Evolutionary conservation across 2,329 filamentous ascomycete species (phyloP).

Genomic region (Xylaria sp.): DNA sequence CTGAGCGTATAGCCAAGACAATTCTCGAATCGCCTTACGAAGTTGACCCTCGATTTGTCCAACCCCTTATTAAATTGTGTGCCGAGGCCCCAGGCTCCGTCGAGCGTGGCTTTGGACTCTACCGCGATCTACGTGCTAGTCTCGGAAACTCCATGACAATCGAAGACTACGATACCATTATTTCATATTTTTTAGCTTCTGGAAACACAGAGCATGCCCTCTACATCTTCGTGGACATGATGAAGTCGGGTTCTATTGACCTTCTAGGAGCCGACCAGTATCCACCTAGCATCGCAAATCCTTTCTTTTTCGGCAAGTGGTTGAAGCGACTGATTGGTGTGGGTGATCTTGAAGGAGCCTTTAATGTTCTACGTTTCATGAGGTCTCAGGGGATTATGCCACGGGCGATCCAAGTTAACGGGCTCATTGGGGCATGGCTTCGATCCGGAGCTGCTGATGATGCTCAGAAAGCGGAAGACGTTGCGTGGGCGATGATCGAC

Average conservation of each 20-base stretch:
- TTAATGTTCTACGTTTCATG: conserved; percentile 80
- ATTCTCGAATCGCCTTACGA: conserved; percentile 60
- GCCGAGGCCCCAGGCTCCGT: conserved; percentile 62
- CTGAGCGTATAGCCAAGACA: conserved; percentile 65
- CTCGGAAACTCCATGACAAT: conserved; percentile 72
- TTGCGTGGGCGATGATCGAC: conserved; percentile 82
- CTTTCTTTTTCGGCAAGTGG: conserved; percentile 90
- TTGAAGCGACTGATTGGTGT: conserved; percentile 83
- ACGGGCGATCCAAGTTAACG: conserved; percentile 81
- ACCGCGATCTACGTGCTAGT: conserved; percentile 70
- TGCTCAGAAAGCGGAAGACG: conserved; percentile 70
- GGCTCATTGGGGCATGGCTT: conserved; percentile 82
- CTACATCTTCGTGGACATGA: conserved; percentile 89
- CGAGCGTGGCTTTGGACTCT: conserved; percentile 73
- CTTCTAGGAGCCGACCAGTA: conserved; percentile 56
- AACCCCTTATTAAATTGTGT: conserved; percentile 77
- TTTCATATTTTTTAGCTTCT: conserved; percentile 75
- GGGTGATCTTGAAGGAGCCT: conserved; percentile 75
- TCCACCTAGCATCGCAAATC: conserved; percentile 69
- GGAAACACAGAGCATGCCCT: conserved; percentile 75
- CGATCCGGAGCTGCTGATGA: conserved; percentile 67
- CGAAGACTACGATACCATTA: conserved; percentile 80
- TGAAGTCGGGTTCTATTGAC: conserved; percentile 70
- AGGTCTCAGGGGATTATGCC: conserved; percentile 73
- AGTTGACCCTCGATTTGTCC: conserved; percentile 65